Percentiles rank a stretch among this genome's conserved stretches.
phyloP scores from a whole-genome alignment of 805 yeast genomes.

The Yarrowia osloensis region DNA sequence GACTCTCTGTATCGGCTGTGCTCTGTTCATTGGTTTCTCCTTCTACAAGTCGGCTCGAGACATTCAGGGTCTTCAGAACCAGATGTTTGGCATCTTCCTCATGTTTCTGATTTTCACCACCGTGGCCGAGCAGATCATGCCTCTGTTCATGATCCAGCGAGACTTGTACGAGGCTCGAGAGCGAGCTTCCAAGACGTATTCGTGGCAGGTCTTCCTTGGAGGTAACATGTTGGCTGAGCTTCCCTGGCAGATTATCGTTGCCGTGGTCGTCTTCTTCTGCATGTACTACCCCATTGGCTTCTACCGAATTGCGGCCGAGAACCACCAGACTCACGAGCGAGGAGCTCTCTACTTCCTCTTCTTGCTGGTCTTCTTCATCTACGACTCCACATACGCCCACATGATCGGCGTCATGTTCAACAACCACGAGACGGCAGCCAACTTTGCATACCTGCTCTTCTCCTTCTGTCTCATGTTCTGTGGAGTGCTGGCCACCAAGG shows the following conservation, averaged over 20 bases:
- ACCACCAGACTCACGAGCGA: slow-evolving; percentile 50
- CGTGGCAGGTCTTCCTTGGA: slow-evolving; percentile 63
- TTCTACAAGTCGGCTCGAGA: slow-evolving; percentile 66
- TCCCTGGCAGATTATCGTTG: slow-evolving; percentile 63
- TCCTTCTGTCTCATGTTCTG: slow-evolving; percentile 61
- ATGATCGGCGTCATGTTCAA: slow-evolving; percentile 48
- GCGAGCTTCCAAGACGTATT: slow-evolving; percentile 68
- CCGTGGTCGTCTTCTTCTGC: slow-evolving; percentile 62
- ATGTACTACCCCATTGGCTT: slow-evolving; percentile 73
- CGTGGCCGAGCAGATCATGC: slow-evolving; percentile 63
- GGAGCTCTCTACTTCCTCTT: slow-evolving; percentile 44
- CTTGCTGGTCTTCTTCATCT: slow-evolving; percentile 51
- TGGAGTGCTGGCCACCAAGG: slow-evolving; percentile 61
- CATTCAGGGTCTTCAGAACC: slow-evolving; percentile 74
- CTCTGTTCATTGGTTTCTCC: slow-evolving; percentile 68
- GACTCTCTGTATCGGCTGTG: slow-evolving; percentile 53
- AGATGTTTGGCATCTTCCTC: slow-evolving; percentile 77
- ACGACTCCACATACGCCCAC: slow-evolving; percentile 44
- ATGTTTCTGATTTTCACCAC: slow-evolving; percentile 56
- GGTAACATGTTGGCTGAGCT: slow-evolving; percentile 67
- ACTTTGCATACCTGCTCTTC: slow-evolving; percentile 54
- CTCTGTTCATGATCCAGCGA: slow-evolving; percentile 60
- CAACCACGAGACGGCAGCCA: slow-evolving; percentile 55
- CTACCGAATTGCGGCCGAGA: slow-evolving; percentile 57
- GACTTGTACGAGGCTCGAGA: slow-evolving; percentile 71